Percentiles rank a stretch among this genome's conserved stretches.
These are phyloP conservation scores for Cryphonectria japonica DNA, from an alignment of 2,329 filamentous ascomycete species.

Conservation along the genomic window DNA sequence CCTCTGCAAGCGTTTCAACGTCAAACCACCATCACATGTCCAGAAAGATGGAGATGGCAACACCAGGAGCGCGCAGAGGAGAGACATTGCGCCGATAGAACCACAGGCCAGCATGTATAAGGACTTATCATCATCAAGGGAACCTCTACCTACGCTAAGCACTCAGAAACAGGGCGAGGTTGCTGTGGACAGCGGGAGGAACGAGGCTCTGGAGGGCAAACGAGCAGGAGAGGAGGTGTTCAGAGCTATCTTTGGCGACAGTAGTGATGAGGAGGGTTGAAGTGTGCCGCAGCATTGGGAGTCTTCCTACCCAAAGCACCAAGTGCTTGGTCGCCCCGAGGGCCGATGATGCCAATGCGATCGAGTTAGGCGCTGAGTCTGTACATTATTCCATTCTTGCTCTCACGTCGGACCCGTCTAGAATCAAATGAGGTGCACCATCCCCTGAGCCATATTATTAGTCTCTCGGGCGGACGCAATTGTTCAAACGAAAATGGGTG, in stretches of 20 bases:
- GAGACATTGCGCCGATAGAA: neutral
- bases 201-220: conserved; percentile 76
- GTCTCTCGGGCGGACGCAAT: neutral
- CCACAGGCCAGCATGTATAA: neutral
- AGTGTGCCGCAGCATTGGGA: neutral
- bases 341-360: neutral
- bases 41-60: conserved; percentile 53
- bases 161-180: conserved; percentile 33
- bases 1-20: conserved; percentile 93
- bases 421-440: neutral
- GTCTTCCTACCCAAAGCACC: neutral
- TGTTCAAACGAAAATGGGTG: neutral
- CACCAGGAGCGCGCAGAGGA: conserved; percentile 27
- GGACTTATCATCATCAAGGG: conserved; percentile 11
- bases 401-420: neutral
- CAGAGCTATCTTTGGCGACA: conserved; percentile 90
- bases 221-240: conserved; percentile 82
- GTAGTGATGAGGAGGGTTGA: conserved; percentile 63
- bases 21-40: conserved; percentile 74
- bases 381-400: neutral
- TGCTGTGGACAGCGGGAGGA: conserved; percentile 70
- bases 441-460: conserved; percentile 1
- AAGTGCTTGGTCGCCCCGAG: neutral
- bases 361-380: neutral
- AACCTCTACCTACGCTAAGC: conserved; percentile 15